Evolutionary conservation across 2,329 filamentous ascomycete species (phyloP).

Genomic region (Emericellopsis cladophorae): DNA sequence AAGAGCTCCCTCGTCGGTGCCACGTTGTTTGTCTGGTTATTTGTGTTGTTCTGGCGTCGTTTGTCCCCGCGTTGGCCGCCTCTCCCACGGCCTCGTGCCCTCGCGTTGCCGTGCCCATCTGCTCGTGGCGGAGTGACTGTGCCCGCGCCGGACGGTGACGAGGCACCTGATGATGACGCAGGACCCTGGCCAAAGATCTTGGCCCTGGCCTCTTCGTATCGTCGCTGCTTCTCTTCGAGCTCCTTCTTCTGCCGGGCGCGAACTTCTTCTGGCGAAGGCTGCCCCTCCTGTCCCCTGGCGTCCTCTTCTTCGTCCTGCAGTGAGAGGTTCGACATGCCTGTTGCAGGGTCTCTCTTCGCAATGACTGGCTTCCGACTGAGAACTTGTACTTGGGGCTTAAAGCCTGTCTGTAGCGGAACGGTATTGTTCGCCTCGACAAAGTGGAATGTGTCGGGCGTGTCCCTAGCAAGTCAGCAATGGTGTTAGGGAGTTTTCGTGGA

Average conservation of each 20-base stretch:
- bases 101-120: constrained; percentile 19
- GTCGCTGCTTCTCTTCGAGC: constrained; percentile 77
- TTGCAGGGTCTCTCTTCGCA: constrained; percentile 41
- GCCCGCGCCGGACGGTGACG: constrained; percentile 36
- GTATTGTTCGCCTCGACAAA: constrained; percentile 56
- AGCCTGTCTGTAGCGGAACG: constrained; percentile 50
- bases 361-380: constrained; percentile 70
- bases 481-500: constrained; percentile 1
- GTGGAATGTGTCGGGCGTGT: constrained; percentile 61
- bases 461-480: constrained; percentile 31
- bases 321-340: constrained; percentile 31
- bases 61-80: constrained; percentile 16
- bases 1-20: constrained; percentile 50
- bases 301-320: constrained; percentile 38
- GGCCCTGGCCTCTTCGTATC: constrained; percentile 79
- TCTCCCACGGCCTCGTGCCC: constrained; percentile 29
- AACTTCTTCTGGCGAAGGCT: constrained; percentile 63
- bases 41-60: constrained; percentile 11
- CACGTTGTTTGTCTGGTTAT: too few species aligned
- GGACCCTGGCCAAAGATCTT: constrained; percentile 64
- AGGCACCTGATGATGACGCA: constrained; percentile 40
- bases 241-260: constrained; percentile 67
- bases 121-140: constrained; percentile 42
- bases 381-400: constrained; percentile 74
- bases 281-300: constrained; percentile 53